These are phyloP conservation scores for Citrus unshiu DNA, from an alignment of 345 rosid genomes.

Conservation along the genomic window DNA sequence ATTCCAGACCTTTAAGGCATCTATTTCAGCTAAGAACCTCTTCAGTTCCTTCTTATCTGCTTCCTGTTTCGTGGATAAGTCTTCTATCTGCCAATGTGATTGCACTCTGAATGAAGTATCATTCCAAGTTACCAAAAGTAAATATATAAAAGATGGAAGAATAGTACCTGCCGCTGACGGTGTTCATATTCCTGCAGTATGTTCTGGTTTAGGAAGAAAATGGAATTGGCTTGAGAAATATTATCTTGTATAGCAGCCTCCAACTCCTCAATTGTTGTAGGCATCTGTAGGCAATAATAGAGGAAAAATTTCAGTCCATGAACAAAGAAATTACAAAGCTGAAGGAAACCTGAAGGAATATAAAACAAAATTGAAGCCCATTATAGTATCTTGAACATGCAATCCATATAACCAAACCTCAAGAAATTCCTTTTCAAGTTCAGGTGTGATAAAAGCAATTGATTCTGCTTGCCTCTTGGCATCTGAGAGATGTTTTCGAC, in stretches of 20 bases:
- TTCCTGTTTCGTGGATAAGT: conserved; percentile 51
- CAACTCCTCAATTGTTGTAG: conserved; percentile 80
- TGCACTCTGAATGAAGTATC: conserved; percentile 12
- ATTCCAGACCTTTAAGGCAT: conserved; percentile 55
- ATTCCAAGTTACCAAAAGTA: not conserved
- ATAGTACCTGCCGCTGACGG: conserved; percentile 58
- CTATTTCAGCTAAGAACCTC: conserved; percentile 61
- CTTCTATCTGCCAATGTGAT: conserved; percentile 44
- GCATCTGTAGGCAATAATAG: conserved; percentile 40
- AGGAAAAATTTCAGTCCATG: not conserved
- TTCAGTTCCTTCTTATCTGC: conserved; percentile 53
- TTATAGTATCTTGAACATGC: not conserved
- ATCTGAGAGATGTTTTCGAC: conserved; percentile 44
- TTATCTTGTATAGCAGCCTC: conserved; percentile 88
- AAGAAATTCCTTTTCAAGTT: conserved; percentile 68
- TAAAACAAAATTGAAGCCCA: not conserved
- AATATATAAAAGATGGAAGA: conserved; percentile 7
- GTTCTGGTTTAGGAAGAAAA: conserved; percentile 75
- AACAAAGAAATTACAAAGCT: not conserved
- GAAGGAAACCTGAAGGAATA: not conserved
- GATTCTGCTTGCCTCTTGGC: conserved; percentile 88
- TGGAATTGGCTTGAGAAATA: conserved; percentile 79
- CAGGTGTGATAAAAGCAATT: conserved; percentile 68
- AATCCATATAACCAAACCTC: conserved; percentile 41
- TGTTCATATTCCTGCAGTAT: conserved; percentile 76